Evolutionary conservation across 352 stramenopile species (phyloP).

Genomic region (Halophytophthora polymorphica): DNA sequence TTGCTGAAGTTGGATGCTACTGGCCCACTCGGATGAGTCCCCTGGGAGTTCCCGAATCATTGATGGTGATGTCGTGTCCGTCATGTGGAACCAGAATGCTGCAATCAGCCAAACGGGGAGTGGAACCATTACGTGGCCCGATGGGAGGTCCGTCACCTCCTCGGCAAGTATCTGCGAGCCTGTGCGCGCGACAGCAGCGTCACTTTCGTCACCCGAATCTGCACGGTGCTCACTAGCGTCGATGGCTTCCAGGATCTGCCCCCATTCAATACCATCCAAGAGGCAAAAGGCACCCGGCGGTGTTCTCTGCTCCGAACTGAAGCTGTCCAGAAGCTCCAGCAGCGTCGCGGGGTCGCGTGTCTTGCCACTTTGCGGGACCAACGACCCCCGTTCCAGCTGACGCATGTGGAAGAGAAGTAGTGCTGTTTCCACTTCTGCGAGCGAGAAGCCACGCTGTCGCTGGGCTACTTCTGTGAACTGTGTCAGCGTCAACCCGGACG

Average conservation of each 20-base stretch:
- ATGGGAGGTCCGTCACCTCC: conserved; percentile 7
- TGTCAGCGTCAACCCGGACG: conserved; percentile 11
- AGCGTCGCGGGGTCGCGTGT: neutral
- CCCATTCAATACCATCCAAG: conserved; percentile 7
- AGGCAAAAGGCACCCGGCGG: conserved; percentile 13
- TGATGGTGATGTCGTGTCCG: neutral
- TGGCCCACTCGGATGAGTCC: neutral
- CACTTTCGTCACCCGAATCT: too few relatives aligned
- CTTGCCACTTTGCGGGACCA: neutral
- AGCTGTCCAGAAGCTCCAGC: neutral
- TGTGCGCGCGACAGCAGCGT: too few relatives aligned
- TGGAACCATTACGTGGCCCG: conserved; percentile 6
- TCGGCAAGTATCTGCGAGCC: conserved; percentile 8
- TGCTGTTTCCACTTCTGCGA: conserved; percentile 17
- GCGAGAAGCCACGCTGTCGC: conserved; percentile 10
- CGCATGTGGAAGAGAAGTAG: conserved; percentile 25
- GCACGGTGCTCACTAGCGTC: neutral
- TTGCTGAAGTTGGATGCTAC: neutral
- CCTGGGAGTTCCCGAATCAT: neutral
- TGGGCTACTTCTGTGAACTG: conserved; percentile 24
- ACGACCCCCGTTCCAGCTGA: neutral
- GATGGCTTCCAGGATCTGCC: neutral
- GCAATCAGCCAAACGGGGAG: conserved; percentile 11
- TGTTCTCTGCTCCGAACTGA: neutral
- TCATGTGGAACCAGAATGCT: conserved; percentile 3